Conservation (phyloP, 768 basidiomycete species). For the Paxillus involutus region DNA sequence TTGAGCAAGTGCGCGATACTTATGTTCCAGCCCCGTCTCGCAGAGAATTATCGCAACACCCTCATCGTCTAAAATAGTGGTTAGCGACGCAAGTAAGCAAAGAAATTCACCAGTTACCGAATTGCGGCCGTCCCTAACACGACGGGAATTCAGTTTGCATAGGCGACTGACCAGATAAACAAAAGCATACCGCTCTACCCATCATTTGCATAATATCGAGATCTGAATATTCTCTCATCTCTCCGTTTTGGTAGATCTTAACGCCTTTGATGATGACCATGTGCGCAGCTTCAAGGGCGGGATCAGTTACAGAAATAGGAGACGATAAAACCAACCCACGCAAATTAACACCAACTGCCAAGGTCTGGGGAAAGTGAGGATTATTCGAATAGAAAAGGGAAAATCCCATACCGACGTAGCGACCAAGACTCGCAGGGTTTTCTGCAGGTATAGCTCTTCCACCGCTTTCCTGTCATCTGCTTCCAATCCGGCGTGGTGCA, state of each 20-base stretch:
- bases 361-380: constrained; percentile 54
- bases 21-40: constrained; percentile 65
- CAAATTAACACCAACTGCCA: constrained; percentile 95
- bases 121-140: constrained; percentile 82
- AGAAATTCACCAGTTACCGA: constrained; percentile 46
- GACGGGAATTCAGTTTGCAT: neutral
- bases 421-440: constrained; percentile 64
- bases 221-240: constrained; percentile 81
- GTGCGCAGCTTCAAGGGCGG: constrained; percentile 66
- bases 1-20: constrained; percentile 68
- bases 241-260: constrained; percentile 68
- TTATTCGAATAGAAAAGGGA: neutral
- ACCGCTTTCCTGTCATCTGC: constrained; percentile 69
- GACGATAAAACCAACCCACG: constrained; percentile 48
- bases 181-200: constrained; percentile 73
- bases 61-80: constrained; percentile 60
- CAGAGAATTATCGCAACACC: constrained; percentile 85
- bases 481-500: constrained; percentile 89
- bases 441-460: constrained; percentile 72
- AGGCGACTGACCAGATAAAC: neutral
- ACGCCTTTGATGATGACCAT: constrained; percentile 94
- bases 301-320: neutral
- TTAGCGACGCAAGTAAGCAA: neutral
- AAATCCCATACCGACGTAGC: constrained; percentile 72
- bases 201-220: constrained; percentile 96